Percentiles rank a stretch among this genome's conserved stretches.
Evolutionary conservation across 305 asterid species (phyloP).

Genomic region (Fraxinus paxiana): DNA sequence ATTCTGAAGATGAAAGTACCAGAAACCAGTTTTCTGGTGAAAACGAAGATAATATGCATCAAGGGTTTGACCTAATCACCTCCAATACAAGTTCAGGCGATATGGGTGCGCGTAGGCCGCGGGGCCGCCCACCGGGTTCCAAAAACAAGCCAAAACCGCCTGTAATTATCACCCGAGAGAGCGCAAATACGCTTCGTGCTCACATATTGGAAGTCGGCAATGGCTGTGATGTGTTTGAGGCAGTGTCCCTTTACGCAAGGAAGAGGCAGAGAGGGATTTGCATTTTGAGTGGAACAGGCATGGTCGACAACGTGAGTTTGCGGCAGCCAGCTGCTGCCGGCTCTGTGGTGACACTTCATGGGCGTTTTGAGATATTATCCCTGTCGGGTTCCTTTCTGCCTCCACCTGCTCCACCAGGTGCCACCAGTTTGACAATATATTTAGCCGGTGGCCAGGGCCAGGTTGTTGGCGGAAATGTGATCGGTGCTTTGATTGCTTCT

Average conservation of each 20-base stretch:
- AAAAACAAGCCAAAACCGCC: conserved; percentile 76
- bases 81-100: conserved; percentile 33
- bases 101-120: conserved; percentile 47
- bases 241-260: conserved; percentile 68
- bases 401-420: conserved; percentile 90
- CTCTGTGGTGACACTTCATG: conserved; percentile 66
- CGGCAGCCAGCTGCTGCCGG: conserved; percentile 74
- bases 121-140: conserved; percentile 78
- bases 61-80: conserved; percentile 28
- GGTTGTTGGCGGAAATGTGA: conserved; percentile 84
- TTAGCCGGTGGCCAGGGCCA: conserved; percentile 87
- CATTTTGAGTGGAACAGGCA: conserved; percentile 69
- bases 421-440: conserved; percentile 68
- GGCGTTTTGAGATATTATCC: conserved; percentile 73
- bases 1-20: conserved; percentile 39
- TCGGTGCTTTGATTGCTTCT: conserved; percentile 68
- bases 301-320: conserved; percentile 66
- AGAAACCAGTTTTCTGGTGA: conserved; percentile 46
- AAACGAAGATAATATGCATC: conserved; percentile 32
- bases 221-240: conserved; percentile 83
- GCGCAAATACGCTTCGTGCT: conserved; percentile 83
- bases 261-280: conserved; percentile 73
- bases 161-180: conserved; percentile 72
- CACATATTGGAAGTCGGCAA: conserved; percentile 66
- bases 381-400: conserved; percentile 81